phyloP scores from a whole-genome alignment of 2,329 filamentous ascomycete genomes.

The Neoascochyta sp. region DNA sequence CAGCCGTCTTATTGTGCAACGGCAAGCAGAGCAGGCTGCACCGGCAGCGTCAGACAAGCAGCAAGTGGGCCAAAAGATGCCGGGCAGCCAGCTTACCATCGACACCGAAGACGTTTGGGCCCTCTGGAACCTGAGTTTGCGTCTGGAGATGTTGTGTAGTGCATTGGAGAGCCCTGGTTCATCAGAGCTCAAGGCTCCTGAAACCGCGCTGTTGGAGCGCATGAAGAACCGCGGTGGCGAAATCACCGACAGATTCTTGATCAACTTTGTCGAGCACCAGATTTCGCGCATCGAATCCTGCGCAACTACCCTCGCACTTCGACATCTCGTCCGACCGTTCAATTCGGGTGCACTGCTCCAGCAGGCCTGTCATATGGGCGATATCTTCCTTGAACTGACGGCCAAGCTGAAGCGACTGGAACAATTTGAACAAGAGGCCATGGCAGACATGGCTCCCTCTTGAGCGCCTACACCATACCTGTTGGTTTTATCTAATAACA shows the following conservation, averaged over 20 bases:
- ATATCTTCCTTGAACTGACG: conserved; percentile 62
- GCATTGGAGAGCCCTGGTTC: conserved; percentile 69
- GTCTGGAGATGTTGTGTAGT: conserved; percentile 90
- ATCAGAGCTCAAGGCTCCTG: conserved; percentile 67
- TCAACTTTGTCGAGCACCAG: conserved; percentile 91
- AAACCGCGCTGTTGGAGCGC: conserved; percentile 75
- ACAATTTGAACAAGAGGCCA: conserved; percentile 30
- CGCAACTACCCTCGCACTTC: conserved; percentile 71
- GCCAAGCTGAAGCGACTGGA: conserved; percentile 62
- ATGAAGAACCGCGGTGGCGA: conserved; percentile 73
- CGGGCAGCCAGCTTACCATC: conserved; percentile 66
- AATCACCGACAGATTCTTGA: conserved; percentile 79
- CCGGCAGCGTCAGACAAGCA: conserved; percentile 38
- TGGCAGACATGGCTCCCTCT: conserved; percentile 25
- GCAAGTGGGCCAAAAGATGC: conserved; percentile 59
- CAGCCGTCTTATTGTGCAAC: conserved; percentile 71
- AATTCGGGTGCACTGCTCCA: conserved; percentile 62
- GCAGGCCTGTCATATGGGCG: conserved; percentile 72
- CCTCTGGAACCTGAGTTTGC: conserved; percentile 82
- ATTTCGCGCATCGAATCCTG: conserved; percentile 94
- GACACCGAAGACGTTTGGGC: conserved; percentile 84
- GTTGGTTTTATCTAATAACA: no score
- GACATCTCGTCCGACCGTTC: conserved; percentile 73
- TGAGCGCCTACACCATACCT: no score
- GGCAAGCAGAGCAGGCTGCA: conserved; percentile 46